Evolutionary conservation across 1,284 basidiomycete genomes (phyloP), one percentile per base, ranked within the genome.

Genomic region (Malassezia obtusa): DNA sequence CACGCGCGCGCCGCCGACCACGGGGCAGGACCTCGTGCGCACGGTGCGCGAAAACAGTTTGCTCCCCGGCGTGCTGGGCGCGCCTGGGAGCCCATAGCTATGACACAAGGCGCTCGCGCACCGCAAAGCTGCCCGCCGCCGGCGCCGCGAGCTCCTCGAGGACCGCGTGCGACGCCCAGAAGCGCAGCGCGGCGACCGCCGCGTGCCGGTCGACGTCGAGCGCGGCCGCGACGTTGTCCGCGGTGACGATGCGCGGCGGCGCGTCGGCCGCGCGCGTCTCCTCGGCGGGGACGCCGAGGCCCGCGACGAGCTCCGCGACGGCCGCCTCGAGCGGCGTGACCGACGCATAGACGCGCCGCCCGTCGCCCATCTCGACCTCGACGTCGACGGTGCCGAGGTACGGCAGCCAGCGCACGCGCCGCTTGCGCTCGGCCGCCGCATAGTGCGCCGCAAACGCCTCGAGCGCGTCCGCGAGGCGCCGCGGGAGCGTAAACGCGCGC

Each of bases 351-450:
- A 66, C 43, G 22, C 30, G 30, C 5, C 62, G 54, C 11, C 62
- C 62, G 8, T 63, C 59, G 24, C 58, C 56, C 38, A 66, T 49
- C 40, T 66, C 62, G 12, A 68, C 44, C 24, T 62, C 59, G 5
- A 71, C 41, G 17, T 70, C 62, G 24, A 67, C 60, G 0, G 53
- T 60, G 26, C 65, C 64, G 25, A 73, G 52, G n/a, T 61, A 55
- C 26, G 59, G 55, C 31, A 68, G 59, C 61, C 61, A 67, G 15
- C 59, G 51, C n/a, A 67, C 41, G 11, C 57, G 56, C 28, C 60
- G 59, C 57, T 63, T 62, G 12, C 61, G 50, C 24, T 66, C 58
- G 15, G 49, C 35, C 6, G 50, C 49, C 28, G 60, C 59, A 35
- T 50, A 62, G 22, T 30, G 36, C 0, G 19, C 8, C 0, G 44